These are phyloP conservation scores for Urochloa ruziziensis DNA, from an alignment of 176 grass and related monocot species.

Conservation along the genomic window DNA sequence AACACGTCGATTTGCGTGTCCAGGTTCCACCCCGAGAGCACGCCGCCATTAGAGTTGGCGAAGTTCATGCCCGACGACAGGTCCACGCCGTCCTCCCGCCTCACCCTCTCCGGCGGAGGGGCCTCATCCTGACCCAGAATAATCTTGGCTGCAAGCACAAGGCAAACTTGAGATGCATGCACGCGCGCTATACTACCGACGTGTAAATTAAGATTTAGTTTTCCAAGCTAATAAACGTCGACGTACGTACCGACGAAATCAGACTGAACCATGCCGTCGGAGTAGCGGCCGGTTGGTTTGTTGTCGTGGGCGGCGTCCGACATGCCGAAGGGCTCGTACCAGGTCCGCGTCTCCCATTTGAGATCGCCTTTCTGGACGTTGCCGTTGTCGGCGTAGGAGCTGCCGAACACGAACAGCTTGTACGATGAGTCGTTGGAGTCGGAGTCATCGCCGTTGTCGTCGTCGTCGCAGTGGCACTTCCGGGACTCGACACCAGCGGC, in stretches of 20 bases:
- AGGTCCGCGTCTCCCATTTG: not conserved
- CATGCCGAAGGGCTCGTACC: slow-evolving; percentile 32
- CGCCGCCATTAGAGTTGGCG: not conserved
- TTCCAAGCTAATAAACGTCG: too few relatives aligned
- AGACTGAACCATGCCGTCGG: slow-evolving; percentile 34
- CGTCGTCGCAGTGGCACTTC: not conserved
- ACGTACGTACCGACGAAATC: slow-evolving; percentile 9
- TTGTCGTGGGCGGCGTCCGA: not conserved
- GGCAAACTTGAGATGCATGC: not conserved
- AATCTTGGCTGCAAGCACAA: not conserved
- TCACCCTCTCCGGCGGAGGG: not conserved
- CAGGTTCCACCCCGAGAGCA: not conserved
- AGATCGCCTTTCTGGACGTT: not conserved
- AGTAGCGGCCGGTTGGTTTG: slow-evolving; percentile 15
- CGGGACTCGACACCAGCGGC: not conserved
- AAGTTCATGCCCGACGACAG: slow-evolving; percentile 58
- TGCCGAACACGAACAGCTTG: slow-evolving; percentile 31
- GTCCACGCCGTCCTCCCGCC: not conserved
- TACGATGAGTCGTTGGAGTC: not conserved
- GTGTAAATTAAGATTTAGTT: not conserved
- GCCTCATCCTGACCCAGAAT: not conserved
- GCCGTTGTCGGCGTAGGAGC: slow-evolving; percentile 11
- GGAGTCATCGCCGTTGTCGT: not conserved
- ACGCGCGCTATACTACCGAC: too few relatives aligned
- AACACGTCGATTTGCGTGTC: not conserved